Base-by-base conservation (phyloP, 306 rosid species). In the Sechiopsis laciniata region DNA sequence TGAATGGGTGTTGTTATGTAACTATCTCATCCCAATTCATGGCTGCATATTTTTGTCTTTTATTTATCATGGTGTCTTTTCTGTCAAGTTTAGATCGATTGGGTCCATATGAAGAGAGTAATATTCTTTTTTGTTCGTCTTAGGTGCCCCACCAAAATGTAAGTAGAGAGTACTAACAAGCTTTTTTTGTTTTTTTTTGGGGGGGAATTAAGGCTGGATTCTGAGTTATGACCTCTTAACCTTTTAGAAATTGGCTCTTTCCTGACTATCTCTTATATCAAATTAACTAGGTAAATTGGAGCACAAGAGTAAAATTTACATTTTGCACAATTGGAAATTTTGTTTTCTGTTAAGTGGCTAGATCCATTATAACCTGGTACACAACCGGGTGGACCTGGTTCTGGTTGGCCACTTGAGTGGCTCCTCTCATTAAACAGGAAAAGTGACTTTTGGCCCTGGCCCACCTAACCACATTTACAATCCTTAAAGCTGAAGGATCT, bases 401-500 rank as follows among this genome's bases (percentile, higher is more conserved):
- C 13, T 68, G 58, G 42, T 56, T 37, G 45, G 8, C 45, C 45
- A 69, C 73, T 69, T 58, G 20, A 69, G 73, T 69, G 56, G 42
- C 58, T 69, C 50, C 58, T 22, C 45, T 8, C 13, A 13, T 69
- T 48, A 69, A 50, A 13, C 58, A 46, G 20, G 73, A 50, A 50
- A 48, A 14, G 58, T 26, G 40, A 7, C 58, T 37, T 37, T 37
- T 37, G 45, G 45, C 8, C 48, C 46, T 48, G 57, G 32, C 73
- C 73, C 73, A 69, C 45, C 40, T 21, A 55, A 22, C 57, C 57
- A 7, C 45, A 22, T 48, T 48, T 68, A 13, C 19, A 12, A 4
- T 6, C 5, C 73, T 13, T 68, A 67, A 45, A 67, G 56, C 35
- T 54, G 66, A 35, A 55, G 32, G 2, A 29, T 9, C 76, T 24